Evolutionary conservation across 164 flowering plant genomes (phyloP).

Genomic region (Vitis labrusca): DNA sequence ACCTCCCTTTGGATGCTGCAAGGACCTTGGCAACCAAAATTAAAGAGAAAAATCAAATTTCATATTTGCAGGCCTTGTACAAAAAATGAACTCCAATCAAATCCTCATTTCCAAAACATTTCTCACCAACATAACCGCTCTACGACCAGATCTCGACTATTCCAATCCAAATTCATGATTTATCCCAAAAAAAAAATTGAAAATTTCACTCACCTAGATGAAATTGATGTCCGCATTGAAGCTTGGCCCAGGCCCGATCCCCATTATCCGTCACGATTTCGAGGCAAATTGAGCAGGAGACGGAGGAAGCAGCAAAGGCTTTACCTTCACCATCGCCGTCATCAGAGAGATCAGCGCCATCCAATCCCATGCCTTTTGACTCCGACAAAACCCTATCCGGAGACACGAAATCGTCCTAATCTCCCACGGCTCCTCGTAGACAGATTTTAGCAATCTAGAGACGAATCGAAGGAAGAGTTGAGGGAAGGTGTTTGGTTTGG

Average conservation of each 20-base stretch:
- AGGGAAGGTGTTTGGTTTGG: not conserved
- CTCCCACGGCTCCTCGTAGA: too few relatives aligned
- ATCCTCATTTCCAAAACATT: not conserved
- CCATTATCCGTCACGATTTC: too few relatives aligned
- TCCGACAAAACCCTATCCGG: constrained; percentile 13
- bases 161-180: not conserved
- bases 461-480: not conserved
- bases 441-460: too few relatives aligned
- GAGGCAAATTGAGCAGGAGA: too few relatives aligned
- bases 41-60: not conserved
- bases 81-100: too few relatives aligned
- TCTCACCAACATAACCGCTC: not conserved
- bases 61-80: not conserved
- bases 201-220: constrained; percentile 65
- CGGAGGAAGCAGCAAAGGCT: too few relatives aligned
- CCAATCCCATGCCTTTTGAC: constrained; percentile 39
- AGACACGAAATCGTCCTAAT: not conserved
- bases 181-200: not conserved
- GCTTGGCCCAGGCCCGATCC: constrained; percentile 83
- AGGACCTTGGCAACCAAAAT: not conserved
- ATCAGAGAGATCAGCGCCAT: constrained; percentile 19
- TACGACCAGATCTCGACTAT: constrained; percentile 11
- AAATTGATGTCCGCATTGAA: constrained; percentile 87
- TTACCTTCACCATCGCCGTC: constrained; percentile 12
- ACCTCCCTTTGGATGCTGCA: too few relatives aligned